Evolutionary conservation across 208 protist species (phyloP), one percentile per base, ranked within the genome.

Genomic region (Crithidia brevicula): DNA sequence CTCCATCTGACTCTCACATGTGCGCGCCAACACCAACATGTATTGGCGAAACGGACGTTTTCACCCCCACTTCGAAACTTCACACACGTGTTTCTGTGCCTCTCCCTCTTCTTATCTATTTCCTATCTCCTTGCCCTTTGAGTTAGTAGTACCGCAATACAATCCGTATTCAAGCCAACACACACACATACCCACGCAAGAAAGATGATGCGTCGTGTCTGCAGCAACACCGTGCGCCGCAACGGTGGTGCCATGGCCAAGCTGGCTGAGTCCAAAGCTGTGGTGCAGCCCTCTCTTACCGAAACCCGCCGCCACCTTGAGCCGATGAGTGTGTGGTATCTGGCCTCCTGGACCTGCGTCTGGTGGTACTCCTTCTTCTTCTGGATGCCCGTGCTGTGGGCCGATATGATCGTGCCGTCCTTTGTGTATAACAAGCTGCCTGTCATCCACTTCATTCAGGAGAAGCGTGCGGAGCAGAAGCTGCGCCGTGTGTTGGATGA

Each of bases 281-380:
- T 72, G 30, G 67, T 67, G 59, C 53, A 59, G 66, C 30, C 49
- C 27, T 69, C 84, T 9, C 72, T 92, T n/a, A 57, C 62, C 16
- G 74, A 80, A 49, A 57, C 84, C 16, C 89, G 84, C 49, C 90
- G 90, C 59, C 81, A 92, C 47, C 56, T 96, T 33, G 87, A 96
- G 86, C 85, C 88, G 28, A 96, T 96, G 90, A 88, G 79, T 60
- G 85, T 89, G 33, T 96, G 85, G 85, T 96, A 93, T 63, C 77
- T 96, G 13, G 83, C 88, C 31, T 93, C 87, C 9, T 96, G 90
- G 88, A 83, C 83, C 16, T 87, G 82, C 57, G 78, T 84, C 50
- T 96, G 90, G 90, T 91, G 83, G 73, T 96, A 93, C 67, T 85
- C 85, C 61, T 93, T 96, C 67, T 96, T 91, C 82, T 92, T 93